Conservation (phyloP, 176 grass and related monocot genomes). For the Tillandsia leiboldiana region DNA sequence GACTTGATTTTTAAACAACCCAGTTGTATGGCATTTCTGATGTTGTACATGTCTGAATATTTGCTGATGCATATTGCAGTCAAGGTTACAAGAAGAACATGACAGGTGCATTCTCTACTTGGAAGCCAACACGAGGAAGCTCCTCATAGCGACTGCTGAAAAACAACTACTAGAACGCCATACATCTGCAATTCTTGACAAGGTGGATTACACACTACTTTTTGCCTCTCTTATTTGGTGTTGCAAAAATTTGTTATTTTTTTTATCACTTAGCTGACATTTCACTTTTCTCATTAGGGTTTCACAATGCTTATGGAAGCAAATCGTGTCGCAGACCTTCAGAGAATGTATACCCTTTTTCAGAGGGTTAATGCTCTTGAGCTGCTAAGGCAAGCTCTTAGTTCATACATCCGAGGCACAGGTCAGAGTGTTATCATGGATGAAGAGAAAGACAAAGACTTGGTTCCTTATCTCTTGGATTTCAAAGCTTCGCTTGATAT, state of each 20-base stretch:
- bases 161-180: slow-evolving; percentile 82
- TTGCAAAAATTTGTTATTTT: background rate
- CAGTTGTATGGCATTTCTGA: background rate
- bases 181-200: slow-evolving; percentile 93
- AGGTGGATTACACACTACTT: slow-evolving; percentile 30
- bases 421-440: slow-evolving; percentile 83
- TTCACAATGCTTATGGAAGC: slow-evolving; percentile 95
- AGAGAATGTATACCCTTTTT: slow-evolving; percentile 84
- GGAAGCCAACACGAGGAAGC: slow-evolving; percentile 83
- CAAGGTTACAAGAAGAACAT: slow-evolving; percentile 95
- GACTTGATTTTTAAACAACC: no score
- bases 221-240: background rate
- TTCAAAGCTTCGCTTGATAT: slow-evolving; percentile 93
- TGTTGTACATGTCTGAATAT: background rate
- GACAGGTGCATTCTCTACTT: slow-evolving; percentile 96
- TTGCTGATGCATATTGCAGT: slow-evolving; percentile 35
- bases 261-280: slow-evolving; percentile 3
- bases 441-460: slow-evolving; percentile 96
- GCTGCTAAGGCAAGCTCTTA: slow-evolving; percentile 74
- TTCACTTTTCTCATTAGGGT: slow-evolving; percentile 40
- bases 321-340: slow-evolving; percentile 77
- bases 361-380: slow-evolving; percentile 96
- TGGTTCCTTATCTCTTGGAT: slow-evolving; percentile 87
- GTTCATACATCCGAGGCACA: slow-evolving; percentile 72
- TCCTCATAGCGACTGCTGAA: slow-evolving; percentile 76